These are phyloP conservation scores for Podila epigama DNA, from an alignment of 192 early-diverging fungal genomes.

Conservation along the genomic window DNA sequence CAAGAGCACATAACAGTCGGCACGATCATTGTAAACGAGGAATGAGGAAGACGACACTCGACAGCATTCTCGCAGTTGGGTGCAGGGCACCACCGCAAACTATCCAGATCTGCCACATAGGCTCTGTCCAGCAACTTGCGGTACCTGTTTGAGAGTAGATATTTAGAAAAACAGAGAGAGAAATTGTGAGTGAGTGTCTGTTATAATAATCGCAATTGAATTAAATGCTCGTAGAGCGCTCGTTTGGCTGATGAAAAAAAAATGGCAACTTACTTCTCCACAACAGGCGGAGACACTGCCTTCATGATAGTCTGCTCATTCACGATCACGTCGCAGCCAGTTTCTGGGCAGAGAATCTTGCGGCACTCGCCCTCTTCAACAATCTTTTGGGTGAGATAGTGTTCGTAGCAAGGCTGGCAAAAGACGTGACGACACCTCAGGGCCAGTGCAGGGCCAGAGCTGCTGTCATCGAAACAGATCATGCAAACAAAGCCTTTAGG, in stretches of 20 bases:
- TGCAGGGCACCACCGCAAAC: slow-evolving; percentile 92
- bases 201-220: too few relatives aligned
- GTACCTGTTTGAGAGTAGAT: slow-evolving; percentile 63
- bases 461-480: slow-evolving; percentile 87
- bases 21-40: slow-evolving; percentile 73
- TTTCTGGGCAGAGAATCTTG: slow-evolving; percentile 84
- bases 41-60: slow-evolving; percentile 82
- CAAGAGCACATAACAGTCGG: slow-evolving; percentile 90
- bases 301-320: slow-evolving; percentile 82
- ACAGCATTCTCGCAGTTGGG: slow-evolving; percentile 95
- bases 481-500: slow-evolving; percentile 76
- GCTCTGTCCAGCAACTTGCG: slow-evolving; percentile 80
- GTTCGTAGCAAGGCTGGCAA: slow-evolving; percentile 86
- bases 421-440: slow-evolving; percentile 89
- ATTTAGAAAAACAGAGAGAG: background rate
- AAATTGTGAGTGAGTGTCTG: background rate
- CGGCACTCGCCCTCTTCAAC: slow-evolving; percentile 88
- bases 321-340: slow-evolving; percentile 81
- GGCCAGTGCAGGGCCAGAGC: slow-evolving; percentile 67
- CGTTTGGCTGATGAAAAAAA: background rate
- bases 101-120: slow-evolving; percentile 90
- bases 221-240: too few relatives aligned
- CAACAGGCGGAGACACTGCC: slow-evolving; percentile 63
- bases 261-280: slow-evolving; percentile 64
- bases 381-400: slow-evolving; percentile 88